Conservation (phyloP, 139 green algal species). For the Chlamydomonas asymmetrica region DNA sequence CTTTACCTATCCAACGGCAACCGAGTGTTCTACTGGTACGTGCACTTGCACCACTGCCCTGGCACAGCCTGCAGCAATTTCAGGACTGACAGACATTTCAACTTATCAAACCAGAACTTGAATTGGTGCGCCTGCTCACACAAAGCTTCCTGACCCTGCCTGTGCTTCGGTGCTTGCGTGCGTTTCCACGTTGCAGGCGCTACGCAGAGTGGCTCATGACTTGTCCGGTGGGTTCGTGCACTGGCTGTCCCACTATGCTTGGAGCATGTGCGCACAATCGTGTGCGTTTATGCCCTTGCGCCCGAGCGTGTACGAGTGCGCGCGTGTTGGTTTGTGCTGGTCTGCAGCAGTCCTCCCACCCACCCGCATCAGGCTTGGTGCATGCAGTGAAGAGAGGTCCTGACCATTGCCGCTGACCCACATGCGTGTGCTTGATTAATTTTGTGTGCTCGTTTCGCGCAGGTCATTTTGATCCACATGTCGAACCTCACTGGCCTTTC, state of each 20-base stretch:
- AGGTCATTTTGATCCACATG: slow-evolving; percentile 63
- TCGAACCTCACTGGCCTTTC: slow-evolving; percentile 59
- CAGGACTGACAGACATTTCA: not conserved
- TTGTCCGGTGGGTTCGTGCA: slow-evolving; percentile 39
- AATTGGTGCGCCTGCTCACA: too few relatives aligned
- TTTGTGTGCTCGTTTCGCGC: too few relatives aligned
- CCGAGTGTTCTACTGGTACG: not conserved
- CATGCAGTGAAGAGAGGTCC: too few relatives aligned
- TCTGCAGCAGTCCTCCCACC: not conserved
- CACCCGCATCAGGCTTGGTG: not conserved
- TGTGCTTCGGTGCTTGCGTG: not conserved
- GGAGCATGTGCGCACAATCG: too few relatives aligned
- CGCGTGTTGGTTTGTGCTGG: not conserved
- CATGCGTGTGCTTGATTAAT: too few relatives aligned
- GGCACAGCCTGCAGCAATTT: not conserved
- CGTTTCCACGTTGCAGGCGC: slow-evolving; percentile 32
- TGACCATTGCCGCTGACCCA: too few relatives aligned
- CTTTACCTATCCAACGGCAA: slow-evolving; percentile 26
- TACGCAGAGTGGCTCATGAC: slow-evolving; percentile 61
- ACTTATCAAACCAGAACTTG: not conserved
- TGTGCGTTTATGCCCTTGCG: not conserved
- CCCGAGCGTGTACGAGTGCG: not conserved
- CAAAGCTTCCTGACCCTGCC: slow-evolving; percentile 3
- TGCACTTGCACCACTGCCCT: not conserved
- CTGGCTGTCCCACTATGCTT: too few relatives aligned